Percentiles rank a stretch among this genome's conserved stretches.
These are phyloP conservation scores for Thalassiosira profunda DNA, from an alignment of 108 stramenopile species.

Conservation along the genomic window DNA sequence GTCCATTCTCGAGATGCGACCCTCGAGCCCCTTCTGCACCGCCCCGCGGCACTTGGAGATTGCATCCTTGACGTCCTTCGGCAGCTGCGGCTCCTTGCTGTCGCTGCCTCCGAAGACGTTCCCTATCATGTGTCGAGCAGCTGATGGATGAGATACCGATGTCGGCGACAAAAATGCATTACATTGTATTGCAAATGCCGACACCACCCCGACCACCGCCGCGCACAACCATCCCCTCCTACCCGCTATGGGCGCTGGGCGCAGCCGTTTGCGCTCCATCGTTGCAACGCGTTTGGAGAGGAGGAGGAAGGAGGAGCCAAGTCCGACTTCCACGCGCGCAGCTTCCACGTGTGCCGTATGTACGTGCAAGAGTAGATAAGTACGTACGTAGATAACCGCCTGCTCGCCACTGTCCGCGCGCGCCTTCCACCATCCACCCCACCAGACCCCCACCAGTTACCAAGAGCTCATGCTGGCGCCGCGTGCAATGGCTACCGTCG, in stretches of 20 bases:
- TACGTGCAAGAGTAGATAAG: no score
- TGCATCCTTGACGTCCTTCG: conserved; percentile 85
- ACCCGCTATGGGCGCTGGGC: neutral
- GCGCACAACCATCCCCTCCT: conserved; percentile 12
- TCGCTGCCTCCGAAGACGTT: conserved; percentile 39
- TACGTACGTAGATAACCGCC: no score
- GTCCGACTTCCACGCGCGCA: no score
- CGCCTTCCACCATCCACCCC: no score
- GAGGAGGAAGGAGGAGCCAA: no score
- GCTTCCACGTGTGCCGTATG: no score
- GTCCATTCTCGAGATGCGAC: conserved; percentile 66
- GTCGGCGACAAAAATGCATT: conserved; percentile 20
- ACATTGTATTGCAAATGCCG: neutral
- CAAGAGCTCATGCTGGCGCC: no score
- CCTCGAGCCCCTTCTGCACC: conserved; percentile 70
- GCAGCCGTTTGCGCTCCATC: no score
- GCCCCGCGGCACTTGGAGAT: conserved; percentile 77
- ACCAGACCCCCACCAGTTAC: no score
- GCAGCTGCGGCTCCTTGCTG: conserved; percentile 51
- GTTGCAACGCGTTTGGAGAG: no score
- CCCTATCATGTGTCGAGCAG: conserved; percentile 26
- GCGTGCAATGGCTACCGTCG: no score
- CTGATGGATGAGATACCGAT: neutral
- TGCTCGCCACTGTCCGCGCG: no score
- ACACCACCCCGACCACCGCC: conserved; percentile 3